Base-by-base conservation (phyloP, 2,329 filamentous ascomycete species). In the Chaetothyriales sp. region DNA sequence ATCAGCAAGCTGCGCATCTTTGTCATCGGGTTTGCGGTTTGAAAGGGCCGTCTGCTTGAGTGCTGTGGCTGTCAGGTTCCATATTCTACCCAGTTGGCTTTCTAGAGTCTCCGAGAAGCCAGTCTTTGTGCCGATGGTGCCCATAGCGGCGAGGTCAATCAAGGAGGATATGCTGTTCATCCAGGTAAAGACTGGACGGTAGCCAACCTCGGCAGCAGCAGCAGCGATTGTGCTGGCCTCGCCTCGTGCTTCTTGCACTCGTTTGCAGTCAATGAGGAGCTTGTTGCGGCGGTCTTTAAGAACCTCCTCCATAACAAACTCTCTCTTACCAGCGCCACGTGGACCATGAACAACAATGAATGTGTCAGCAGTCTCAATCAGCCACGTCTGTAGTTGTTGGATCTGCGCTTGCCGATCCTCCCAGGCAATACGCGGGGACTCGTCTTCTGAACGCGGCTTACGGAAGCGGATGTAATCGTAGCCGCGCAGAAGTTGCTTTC, bases 281-380 rank as follows among this genome's bases (percentile, higher is more conserved):
- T 90, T 86, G 57, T 93, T 81, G 56, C 79, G 81, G 44, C 84
- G 79, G 6, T 79, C 79, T 56, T 84, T 79, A 15, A 96, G 73
- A 0, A 86, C 84, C 65, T 94, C 85, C 43, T 94, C 84, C 53
- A 95, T 65, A 1, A 96, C 81, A 10, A 96, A 75, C 59, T 95
- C 89, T 55, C 79, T 82, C 68, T 95, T 95, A 1, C 89, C 92
- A 0, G 87, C 93, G 5, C 90, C 92, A 48, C 88, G 80, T 3
- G 92, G 89, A 0, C 92, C 92, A 62, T 95, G 89, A 0, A 98
- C 79, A 7, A 96, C 86, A 56, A 95, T 88, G 64, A 95, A 95
- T 0, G 89, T 96, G 54, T 92, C 87, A 0, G 83, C 80, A 3
- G 84, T 89, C 60, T 95, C 90, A 62, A 87, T 81, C 6, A 96